Evolutionary conservation across 108 stramenopile species (phyloP).

Genomic region (Heterococcus sp.): DNA sequence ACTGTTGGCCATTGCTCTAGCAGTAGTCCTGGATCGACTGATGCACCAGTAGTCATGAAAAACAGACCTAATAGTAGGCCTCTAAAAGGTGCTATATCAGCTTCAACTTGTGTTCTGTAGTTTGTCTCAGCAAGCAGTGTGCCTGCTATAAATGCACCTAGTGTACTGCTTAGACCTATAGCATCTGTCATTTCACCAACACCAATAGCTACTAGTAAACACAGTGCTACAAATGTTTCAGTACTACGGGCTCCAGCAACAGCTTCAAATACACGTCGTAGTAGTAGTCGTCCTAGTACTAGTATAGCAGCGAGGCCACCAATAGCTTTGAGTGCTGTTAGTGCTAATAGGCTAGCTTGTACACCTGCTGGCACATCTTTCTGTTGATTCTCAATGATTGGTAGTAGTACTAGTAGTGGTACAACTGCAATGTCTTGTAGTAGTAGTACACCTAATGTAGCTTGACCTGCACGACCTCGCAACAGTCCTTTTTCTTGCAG

Average conservation of each 20-base stretch:
- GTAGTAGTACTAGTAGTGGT: constrained; percentile 50
- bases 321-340: constrained; percentile 20
- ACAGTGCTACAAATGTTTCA: constrained; percentile 51
- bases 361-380: background rate
- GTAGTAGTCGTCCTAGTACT: constrained; percentile 10
- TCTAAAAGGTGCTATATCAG: constrained; percentile 52
- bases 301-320: constrained; percentile 36
- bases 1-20: constrained; percentile 34
- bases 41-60: constrained; percentile 53
- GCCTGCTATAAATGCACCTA: constrained; percentile 51
- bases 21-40: constrained; percentile 38
- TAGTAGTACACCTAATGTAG: constrained; percentile 48
- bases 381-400: constrained; percentile 47
- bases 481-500: constrained; percentile 49
- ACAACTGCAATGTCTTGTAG: constrained; percentile 54
- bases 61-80: constrained; percentile 54
- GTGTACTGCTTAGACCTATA: constrained; percentile 42
- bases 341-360: constrained; percentile 9
- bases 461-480: constrained; percentile 7
- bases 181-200: constrained; percentile 44
- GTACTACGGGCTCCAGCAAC: constrained; percentile 47
- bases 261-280: constrained; percentile 43
- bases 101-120: constrained; percentile 52
- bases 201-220: constrained; percentile 49
- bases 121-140: constrained; percentile 54